Evolutionary conservation across 495 filamentous ascomycete genomes (phyloP), one percentile per base, ranked within the genome.

Genomic region (Penicillium tannophilum): DNA sequence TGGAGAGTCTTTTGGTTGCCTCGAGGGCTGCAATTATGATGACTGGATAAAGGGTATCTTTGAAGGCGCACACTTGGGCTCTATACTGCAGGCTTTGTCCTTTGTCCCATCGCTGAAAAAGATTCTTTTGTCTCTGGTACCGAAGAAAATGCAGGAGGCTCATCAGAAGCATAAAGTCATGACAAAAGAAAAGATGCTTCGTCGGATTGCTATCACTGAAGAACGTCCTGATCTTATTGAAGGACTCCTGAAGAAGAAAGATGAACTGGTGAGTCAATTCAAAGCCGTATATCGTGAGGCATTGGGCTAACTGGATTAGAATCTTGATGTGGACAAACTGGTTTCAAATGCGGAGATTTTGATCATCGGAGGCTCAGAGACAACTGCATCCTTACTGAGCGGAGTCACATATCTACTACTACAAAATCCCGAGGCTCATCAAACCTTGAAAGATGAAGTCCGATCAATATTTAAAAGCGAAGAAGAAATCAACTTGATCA

Each of bases 321-420:
- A 44, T 19, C 35, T 54, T 19, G 24, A 11, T 28, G 16, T 43
- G 19, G 52, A 44, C 4, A 44, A 54, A 30, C 16, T 54, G 1
- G 26, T 54, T 9, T 42, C 54, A 31, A 83, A 81, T 56, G 76
- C 70, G 14, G 67, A 66, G 12, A 67, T 68, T n/a, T 45, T 75
- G 16, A 72, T 84, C 26, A 77, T 82, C n/a, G 84, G 72, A 17
- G 84, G 84, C 11, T 83, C 80, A 0, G 86, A 89, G 56, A 88
- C 87, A 3, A 85, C 84, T 2, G 84, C 86, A 1, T 85, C 85
- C 0, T 52, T 81, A 4, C 67, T 90, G 26, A 72, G 76, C 2
- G 83, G 79, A 8, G 76, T 79, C 0, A 78, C 79, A 0, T 88
- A 79, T 62, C 66, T 84, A 1, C 68, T 90, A 0, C 61, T 80